Percentiles rank a stretch among this genome's conserved stretches.
Conservation (phyloP, 257 asterid species). For the Solanum pinnatisectum region DNA sequence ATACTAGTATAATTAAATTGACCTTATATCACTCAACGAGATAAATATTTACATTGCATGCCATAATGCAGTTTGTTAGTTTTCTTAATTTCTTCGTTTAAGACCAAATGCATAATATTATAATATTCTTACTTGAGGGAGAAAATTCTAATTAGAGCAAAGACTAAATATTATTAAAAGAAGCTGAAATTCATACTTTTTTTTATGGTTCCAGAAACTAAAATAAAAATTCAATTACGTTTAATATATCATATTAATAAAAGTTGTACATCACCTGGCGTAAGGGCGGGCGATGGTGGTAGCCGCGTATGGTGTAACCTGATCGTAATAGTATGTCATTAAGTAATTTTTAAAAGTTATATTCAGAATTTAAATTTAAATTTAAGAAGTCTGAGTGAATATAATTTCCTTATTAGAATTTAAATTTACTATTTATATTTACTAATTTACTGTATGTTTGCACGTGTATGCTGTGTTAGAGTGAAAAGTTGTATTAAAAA, state of each 20-base stretch:
- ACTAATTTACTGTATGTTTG: background rate
- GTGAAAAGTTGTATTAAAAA: too few relatives aligned
- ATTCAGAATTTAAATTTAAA: too few relatives aligned
- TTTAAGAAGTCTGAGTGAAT: background rate
- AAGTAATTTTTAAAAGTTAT: too few relatives aligned
- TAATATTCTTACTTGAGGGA: background rate
- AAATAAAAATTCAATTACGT: background rate
- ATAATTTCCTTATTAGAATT: background rate
- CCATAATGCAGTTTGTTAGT: background rate
- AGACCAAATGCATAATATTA: background rate
- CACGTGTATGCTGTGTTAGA: background rate
- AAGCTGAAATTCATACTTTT: background rate
- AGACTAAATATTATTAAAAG: background rate
- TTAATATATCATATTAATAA: background rate
- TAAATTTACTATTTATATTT: too few relatives aligned
- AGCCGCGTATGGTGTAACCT: background rate
- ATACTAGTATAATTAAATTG: background rate
- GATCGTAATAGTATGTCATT: too few relatives aligned
- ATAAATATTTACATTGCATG: background rate
- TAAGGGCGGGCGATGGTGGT: background rate
- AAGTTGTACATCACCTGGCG: background rate
- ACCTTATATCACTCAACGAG: background rate
- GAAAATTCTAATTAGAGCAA: background rate
- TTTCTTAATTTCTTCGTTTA: background rate
- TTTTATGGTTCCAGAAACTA: background rate